Percentiles rank a stretch among this genome's conserved stretches.
Conservation (phyloP, 352 stramenopile species). For the Globisporangium apiculatum region DNA sequence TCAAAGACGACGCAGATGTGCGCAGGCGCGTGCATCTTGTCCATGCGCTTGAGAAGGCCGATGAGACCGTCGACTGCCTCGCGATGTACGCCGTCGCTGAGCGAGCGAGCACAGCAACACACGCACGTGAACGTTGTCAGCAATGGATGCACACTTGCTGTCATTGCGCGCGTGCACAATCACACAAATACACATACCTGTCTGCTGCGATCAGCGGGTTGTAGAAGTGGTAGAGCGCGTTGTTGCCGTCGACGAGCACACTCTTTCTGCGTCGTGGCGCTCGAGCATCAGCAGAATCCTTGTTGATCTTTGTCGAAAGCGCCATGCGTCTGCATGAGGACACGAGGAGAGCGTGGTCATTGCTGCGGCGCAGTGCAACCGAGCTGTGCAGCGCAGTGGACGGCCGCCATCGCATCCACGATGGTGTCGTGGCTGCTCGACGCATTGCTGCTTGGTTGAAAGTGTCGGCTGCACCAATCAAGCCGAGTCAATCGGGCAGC, state of each 20-base stretch:
- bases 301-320: too few relatives aligned
- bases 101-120: not conserved
- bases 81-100: conserved; percentile 27
- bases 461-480: too few relatives aligned
- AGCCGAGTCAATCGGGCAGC: too few relatives aligned
- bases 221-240: conserved; percentile 55
- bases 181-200: conserved; percentile 19
- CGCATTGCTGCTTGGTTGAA: too few relatives aligned
- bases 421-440: too few relatives aligned
- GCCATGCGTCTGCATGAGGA: too few relatives aligned
- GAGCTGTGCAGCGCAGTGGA: too few relatives aligned
- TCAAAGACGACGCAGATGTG: conserved; percentile 63
- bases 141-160: not conserved
- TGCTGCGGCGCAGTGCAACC: too few relatives aligned
- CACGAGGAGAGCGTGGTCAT: too few relatives aligned
- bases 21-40: conserved; percentile 34
- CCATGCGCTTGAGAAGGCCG: conserved; percentile 32
- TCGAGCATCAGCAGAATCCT: too few relatives aligned
- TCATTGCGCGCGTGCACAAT: not conserved
- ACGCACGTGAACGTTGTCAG: not conserved
- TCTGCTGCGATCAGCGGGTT: conserved; percentile 26
- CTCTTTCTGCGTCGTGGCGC: conserved; percentile 25
- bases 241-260: conserved; percentile 59
- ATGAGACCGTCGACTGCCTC: conserved; percentile 42
- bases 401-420: too few relatives aligned